Percentiles rank a stretch among this genome's conserved stretches.
phyloP scores from a whole-genome alignment of 2,329 filamentous ascomycete genomes.

The Trichoderma sp. region DNA sequence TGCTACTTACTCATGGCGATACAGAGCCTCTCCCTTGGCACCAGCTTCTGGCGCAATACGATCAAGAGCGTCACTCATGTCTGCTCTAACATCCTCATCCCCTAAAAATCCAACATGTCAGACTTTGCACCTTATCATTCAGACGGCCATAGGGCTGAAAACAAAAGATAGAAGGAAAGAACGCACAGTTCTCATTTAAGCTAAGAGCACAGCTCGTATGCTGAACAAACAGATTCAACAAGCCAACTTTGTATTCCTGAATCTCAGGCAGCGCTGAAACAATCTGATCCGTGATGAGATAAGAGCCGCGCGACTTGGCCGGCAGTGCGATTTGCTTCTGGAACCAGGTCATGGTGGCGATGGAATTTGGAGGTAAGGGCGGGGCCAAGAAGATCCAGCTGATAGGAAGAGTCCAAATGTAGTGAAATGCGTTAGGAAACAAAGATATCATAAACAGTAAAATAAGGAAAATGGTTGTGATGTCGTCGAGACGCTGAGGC shows the following conservation, averaged over 20 bases:
- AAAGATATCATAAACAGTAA: conserved; percentile 47
- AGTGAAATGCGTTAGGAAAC: conserved; percentile 54
- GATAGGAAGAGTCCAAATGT: conserved; percentile 49
- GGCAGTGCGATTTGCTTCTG: conserved; percentile 85
- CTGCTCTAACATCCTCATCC: conserved; percentile 80
- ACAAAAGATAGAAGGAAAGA: not conserved
- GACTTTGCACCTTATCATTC: not conserved
- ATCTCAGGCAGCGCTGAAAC: conserved; percentile 73
- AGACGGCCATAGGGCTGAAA: not conserved
- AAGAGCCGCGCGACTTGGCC: conserved; percentile 73
- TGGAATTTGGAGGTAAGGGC: conserved; percentile 30
- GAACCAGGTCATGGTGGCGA: conserved; percentile 64
- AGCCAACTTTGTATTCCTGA: conserved; percentile 74
- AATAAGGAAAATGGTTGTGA: conserved; percentile 45
- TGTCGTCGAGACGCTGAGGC: conserved; percentile 40
- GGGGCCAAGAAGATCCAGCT: conserved; percentile 34
- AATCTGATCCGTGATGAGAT: conserved; percentile 82
- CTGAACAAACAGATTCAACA: conserved; percentile 89
- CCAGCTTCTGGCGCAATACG: conserved; percentile 79
- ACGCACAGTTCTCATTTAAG: conserved; percentile 81
- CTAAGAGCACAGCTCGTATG: conserved; percentile 90
- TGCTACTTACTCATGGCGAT: conserved; percentile 60
- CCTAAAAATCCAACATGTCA: conserved; percentile 20
- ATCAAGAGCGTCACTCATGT: conserved; percentile 94
- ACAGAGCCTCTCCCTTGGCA: conserved; percentile 68